phyloP scores from a whole-genome alignment of 2,329 filamentous ascomycete species.

The Cladosporium sp. region DNA sequence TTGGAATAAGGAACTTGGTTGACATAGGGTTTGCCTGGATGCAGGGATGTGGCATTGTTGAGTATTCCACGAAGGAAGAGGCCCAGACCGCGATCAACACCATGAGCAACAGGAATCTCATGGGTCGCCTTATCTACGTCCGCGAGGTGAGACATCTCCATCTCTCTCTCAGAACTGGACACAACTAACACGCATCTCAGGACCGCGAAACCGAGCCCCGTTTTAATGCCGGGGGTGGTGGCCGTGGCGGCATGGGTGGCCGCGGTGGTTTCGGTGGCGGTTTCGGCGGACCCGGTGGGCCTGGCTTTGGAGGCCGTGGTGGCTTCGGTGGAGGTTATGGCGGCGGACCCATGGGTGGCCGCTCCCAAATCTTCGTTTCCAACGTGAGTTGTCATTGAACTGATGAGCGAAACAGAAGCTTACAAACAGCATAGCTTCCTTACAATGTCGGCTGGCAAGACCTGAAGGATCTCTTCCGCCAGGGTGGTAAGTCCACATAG shows the following conservation, averaged over 20 bases:
- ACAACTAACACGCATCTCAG: slow-evolving; percentile 42
- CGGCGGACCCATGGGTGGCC: slow-evolving; percentile 51
- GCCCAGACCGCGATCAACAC: slow-evolving; percentile 95
- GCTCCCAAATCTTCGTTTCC: slow-evolving; percentile 92
- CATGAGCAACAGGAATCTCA: slow-evolving; percentile 97
- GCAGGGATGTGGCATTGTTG: slow-evolving; percentile 70
- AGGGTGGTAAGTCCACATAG: slow-evolving; percentile 72
- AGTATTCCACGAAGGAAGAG: slow-evolving; percentile 99
- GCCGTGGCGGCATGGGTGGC: slow-evolving; percentile 36
- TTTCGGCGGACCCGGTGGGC: slow-evolving; percentile 36
- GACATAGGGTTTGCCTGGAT: slow-evolving; percentile 47
- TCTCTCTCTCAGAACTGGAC: not conserved
- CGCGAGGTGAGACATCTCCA: slow-evolving; percentile 67
- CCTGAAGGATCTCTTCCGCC: slow-evolving; percentile 95
- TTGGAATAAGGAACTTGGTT: slow-evolving; percentile 52
- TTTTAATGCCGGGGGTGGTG: slow-evolving; percentile 69
- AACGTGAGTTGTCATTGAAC: slow-evolving; percentile 70
- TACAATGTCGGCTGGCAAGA: slow-evolving; percentile 99
- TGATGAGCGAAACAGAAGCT: slow-evolving; percentile 14
- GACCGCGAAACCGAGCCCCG: slow-evolving; percentile 97
- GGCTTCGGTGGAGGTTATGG: slow-evolving; percentile 47
- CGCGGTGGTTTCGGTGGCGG: slow-evolving; percentile 57
- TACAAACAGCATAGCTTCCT: slow-evolving; percentile 63
- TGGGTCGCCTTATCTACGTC: slow-evolving; percentile 97
- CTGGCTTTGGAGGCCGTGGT: slow-evolving; percentile 47